Base-by-base conservation (phyloP, 1,284 basidiomycete species). In the Trichosporon sp. region DNA sequence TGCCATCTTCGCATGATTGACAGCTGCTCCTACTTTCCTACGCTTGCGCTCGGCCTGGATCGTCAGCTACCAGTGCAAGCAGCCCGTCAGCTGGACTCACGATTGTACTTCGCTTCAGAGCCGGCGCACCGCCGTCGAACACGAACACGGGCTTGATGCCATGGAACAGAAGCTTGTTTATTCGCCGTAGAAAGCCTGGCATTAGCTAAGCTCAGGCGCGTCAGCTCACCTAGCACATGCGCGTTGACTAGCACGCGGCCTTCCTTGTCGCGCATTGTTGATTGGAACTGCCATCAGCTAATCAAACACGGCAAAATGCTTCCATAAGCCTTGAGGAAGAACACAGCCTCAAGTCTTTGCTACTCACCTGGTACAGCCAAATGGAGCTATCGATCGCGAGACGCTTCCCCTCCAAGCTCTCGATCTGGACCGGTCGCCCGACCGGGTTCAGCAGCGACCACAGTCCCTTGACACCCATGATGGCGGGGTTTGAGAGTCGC, bases 371-470 rank as follows among this genome's bases (percentile, higher is more conserved):
- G 69, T 99, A 99, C 73, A 99, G 91, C 97, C 97, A 99, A 76
- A 99, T 98, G 75, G 94, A 98, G 2, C 95, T 98, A 85, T 99
- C 97, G 75, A 99, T 98, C 0, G 95, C 95, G 85, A 98, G 89
- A 3, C 90, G 86, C 81, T 94, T 95, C 32, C 93, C 93, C 79
- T 95, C 94, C 82, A 96, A 88, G 0, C 91, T 94, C 84, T 98
- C 95, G 69, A 97, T 87, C 93, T 92, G 88, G 71, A 95, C 91
- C 69, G 95, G 92, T 76, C 94, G 87, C 66, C 93, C 94, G 56
- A 96, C 93, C 10, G 95, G 95, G 21, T 89, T 89, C 70, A 98
- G 86, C n/a, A 98, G 89, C 73, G 88, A 91, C 95, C 95, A 98
- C 73, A 97, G 86, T 51, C 93, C 94, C 84, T 96, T 96, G 70